These are phyloP conservation scores for Eucalyptus guilfoylei DNA, from an alignment of 345 rosid species.

Conservation along the genomic window DNA sequence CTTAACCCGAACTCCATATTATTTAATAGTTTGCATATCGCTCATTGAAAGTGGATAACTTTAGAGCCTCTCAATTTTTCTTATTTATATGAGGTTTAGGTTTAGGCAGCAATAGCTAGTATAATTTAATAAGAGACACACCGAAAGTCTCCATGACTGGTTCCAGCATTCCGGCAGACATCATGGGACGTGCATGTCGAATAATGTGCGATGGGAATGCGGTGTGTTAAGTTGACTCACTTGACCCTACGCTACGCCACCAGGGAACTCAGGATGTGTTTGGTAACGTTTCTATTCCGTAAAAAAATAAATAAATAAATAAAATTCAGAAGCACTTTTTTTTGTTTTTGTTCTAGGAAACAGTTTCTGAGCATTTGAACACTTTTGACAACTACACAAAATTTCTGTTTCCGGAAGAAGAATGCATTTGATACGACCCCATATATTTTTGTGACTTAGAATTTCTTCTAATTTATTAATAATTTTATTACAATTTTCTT, in stretches of 20 bases:
- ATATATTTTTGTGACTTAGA: no score
- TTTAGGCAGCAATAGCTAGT: not conserved
- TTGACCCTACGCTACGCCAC: not conserved
- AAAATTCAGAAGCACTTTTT: no score
- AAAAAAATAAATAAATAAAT: no score
- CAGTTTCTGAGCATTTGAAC: no score
- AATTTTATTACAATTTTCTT: no score
- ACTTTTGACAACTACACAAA: no score
- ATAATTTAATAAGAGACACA: not conserved
- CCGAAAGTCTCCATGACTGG: not conserved
- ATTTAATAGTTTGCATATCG: not conserved
- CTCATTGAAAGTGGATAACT: not conserved
- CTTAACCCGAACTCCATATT: not conserved
- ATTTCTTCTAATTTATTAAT: no score
- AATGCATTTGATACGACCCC: rapidly evolving
- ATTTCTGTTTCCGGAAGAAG: rapidly evolving
- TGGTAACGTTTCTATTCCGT: no score
- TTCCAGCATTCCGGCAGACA: not conserved
- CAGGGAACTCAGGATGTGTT: rapidly evolving
- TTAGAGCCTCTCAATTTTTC: not conserved
- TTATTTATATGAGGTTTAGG: not conserved
- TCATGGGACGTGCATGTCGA: not conserved
- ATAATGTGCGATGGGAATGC: not conserved
- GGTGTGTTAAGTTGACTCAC: not conserved
- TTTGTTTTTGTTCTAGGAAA: rapidly evolving